A percentile compares a stretch with the other conserved stretches of the same genome.
Evolutionary conservation across 176 grass and related monocot genomes (phyloP).

Genomic region (bread wheat (Triticum aestivum)): IWGSC_CS_RefSeq_v2.1 NC_057800.1:61819741-61820240

Average conservation of each 20-base stretch:
- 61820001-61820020: conserved; percentile 6
- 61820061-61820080: conserved; percentile 38
- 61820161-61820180: conserved; percentile 27
- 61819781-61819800: conserved; percentile 37
- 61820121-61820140: conserved; percentile 21
- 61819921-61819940: conserved; percentile 13
- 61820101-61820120: conserved; percentile 33
- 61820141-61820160: conserved; percentile 26
- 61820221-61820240: conserved; percentile 20
- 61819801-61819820: conserved; percentile 43
- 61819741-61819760: conserved; percentile 48
- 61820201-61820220: conserved; percentile 19
- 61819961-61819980: conserved; percentile 32
- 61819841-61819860: conserved; percentile 32
- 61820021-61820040: conserved; percentile 16
- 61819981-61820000: conserved; percentile 28
- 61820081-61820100: conserved; percentile 29
- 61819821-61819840: conserved; percentile 58
- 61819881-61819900: conserved; percentile 48
- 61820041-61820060: neutral
- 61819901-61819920: conserved; percentile 26
- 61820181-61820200: conserved; percentile 31
- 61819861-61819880: conserved; percentile 51
- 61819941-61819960: conserved; percentile 45
- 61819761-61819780: conserved; percentile 35